Conservation (phyloP, 805 yeast genomes). For the Starmerella vitae region DNA sequence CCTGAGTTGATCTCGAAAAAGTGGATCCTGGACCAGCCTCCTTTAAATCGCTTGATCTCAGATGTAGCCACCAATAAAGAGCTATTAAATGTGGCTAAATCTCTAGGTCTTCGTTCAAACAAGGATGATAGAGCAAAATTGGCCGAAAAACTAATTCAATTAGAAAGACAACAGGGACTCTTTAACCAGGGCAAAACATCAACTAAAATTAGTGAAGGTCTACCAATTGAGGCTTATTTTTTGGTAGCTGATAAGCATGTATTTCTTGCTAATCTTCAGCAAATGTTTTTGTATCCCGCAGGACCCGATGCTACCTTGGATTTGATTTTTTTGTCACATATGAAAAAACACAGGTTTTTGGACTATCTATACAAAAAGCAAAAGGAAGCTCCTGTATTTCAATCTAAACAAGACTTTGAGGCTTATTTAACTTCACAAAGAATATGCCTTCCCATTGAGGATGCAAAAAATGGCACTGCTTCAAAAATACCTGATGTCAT, state of each 20-base stretch:
- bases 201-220: conserved; percentile 3
- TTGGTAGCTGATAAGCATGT: conserved; percentile 5
- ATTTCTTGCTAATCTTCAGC: conserved; percentile 13
- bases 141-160: conserved; percentile 9
- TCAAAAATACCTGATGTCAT: conserved; percentile 2
- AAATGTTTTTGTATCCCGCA: conserved; percentile 19
- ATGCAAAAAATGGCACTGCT: conserved; percentile 4
- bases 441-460: conserved; percentile 18
- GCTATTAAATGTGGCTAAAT: conserved; percentile 13
- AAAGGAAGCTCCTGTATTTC: conserved; percentile 19
- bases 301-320: conserved; percentile 20
- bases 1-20: conserved; percentile 8
- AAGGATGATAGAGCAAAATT: conserved; percentile 8
- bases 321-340: conserved; percentile 17
- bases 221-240: conserved; percentile 7
- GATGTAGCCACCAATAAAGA: conserved; percentile 19
- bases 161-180: conserved; percentile 14
- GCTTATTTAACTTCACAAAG: conserved; percentile 18
- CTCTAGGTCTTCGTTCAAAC: conserved; percentile 9
- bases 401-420: conserved; percentile 7
- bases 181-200: conserved; percentile 9
- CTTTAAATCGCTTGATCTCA: conserved; percentile 8
- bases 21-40: conserved; percentile 14
- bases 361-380: conserved; percentile 18
- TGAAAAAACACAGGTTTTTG: conserved; percentile 20